Conservation (phyloP, 2,329 filamentous ascomycete genomes). For the Teratosphaeria viscida region DNA sequence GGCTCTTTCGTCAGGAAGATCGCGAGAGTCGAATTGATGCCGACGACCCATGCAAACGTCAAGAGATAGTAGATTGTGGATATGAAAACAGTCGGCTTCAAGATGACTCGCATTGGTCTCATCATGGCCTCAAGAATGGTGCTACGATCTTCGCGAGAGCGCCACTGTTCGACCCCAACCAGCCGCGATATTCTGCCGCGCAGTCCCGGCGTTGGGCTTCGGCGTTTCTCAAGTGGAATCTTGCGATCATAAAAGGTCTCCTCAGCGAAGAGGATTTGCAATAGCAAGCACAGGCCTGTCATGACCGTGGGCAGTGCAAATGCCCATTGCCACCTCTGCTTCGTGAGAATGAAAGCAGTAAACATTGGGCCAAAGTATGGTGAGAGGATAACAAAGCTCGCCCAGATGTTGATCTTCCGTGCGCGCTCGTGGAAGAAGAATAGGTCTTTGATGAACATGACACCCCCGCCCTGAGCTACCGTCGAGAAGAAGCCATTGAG, state of each 20-base stretch:
- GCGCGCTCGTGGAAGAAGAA: conserved; percentile 45
- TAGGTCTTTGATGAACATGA: conserved; percentile 44
- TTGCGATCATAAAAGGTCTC: conserved; percentile 43
- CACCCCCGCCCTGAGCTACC: conserved; percentile 18
- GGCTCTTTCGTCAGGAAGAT: conserved; percentile 27
- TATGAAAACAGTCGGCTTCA: conserved; percentile 29
- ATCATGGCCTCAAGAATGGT: conserved; percentile 21
- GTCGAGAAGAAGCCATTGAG: conserved; percentile 35
- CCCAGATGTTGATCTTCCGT: conserved; percentile 29
- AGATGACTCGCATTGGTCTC: conserved; percentile 27
- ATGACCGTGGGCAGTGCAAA: conserved; percentile 38
- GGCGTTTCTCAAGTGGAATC: not conserved
- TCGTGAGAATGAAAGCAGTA: conserved; percentile 41
- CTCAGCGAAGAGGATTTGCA: conserved; percentile 30
- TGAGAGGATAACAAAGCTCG: conserved; percentile 25
- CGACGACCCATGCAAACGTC: conserved; percentile 17
- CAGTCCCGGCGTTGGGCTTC: not conserved
- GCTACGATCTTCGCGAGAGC: conserved; percentile 20
- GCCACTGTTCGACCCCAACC: conserved; percentile 26
- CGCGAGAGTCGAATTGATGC: conserved; percentile 12
- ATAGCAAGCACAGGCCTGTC: conserved; percentile 23
- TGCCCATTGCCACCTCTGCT: conserved; percentile 32
- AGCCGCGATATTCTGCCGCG: conserved; percentile 23
- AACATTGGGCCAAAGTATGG: conserved; percentile 31
- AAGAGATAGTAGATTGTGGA: conserved; percentile 29